Evolutionary conservation across 495 filamentous ascomycete species (phyloP).

Genomic region (Apodospora peruviana): DNA sequence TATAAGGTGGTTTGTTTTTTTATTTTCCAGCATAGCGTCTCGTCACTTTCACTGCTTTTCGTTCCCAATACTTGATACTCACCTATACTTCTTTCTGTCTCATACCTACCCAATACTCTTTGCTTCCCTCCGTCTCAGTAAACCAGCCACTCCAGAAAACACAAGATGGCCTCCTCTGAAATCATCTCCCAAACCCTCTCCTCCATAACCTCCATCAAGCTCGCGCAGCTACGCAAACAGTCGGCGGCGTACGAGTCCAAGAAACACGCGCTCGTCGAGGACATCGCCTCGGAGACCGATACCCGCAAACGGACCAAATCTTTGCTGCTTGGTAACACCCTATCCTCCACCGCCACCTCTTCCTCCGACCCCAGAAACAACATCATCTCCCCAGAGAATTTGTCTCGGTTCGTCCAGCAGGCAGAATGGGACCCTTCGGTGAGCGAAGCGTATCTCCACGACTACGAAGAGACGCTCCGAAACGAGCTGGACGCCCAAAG

Average conservation of each 20-base stretch:
- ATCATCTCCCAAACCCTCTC: conserved; percentile 55
- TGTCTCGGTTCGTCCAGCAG: conserved; percentile 27
- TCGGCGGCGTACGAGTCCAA: conserved; percentile 43
- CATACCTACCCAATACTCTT: too few species aligned
- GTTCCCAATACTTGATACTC: too few species aligned
- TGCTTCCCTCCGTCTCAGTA: too few species aligned
- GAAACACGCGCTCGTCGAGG: conserved; percentile 27
- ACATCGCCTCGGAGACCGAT: conserved; percentile 20
- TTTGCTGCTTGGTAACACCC: conserved; percentile 23
- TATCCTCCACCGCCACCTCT: conserved; percentile 7
- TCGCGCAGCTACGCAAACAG: conserved; percentile 55
- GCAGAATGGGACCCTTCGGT: conserved; percentile 32
- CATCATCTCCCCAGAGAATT: conserved; percentile 12
- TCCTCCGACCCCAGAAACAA: not conserved
- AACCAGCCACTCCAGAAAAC: too few species aligned
- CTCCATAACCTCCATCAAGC: conserved; percentile 62
- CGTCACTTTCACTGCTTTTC: too few species aligned
- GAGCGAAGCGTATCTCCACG: conserved; percentile 22
- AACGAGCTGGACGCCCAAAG: conserved; percentile 35
- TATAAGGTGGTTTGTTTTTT: too few species aligned
- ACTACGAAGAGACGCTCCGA: conserved; percentile 37
- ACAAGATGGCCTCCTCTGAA: conserved; percentile 22
- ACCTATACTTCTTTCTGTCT: too few species aligned
- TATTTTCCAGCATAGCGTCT: too few species aligned
- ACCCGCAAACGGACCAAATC: conserved; percentile 23